Evolutionary conservation across 1,139 yeast species (phyloP), one percentile per base, ranked within the genome.

Genomic region (Yamadazyma diospyri): DNA sequence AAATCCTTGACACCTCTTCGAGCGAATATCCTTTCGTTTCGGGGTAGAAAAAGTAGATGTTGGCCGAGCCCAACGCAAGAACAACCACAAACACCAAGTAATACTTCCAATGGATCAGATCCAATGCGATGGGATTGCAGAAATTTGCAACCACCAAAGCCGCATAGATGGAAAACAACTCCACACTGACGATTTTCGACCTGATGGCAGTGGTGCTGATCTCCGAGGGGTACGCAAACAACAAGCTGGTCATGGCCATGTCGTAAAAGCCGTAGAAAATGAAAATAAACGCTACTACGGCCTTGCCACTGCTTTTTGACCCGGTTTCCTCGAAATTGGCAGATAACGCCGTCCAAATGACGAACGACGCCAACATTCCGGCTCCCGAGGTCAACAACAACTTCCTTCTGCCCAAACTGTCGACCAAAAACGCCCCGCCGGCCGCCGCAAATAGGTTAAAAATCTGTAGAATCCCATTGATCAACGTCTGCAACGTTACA

Each of bases 201-300:
- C 47, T 38, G 22, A 45, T 37, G 18, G 28, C 29, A 23, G 36
- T 40, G 1, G 47, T 43, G 44, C 65, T 69, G 14, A 68, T 63
- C 39, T 70, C 76, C 3, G 74, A 36, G 9, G 48, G 46, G 29
- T 45, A 59, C 36, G 69, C 64, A 23, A 64, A 57, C 18, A 72
- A 68, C 57, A 72, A 68, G 8, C 72, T 71, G 1, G 74, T 71
- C 28, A 74, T 68, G 7, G 71, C 59, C 19, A 55, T 43, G 13
- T 71, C 72, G 39, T 66, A 70, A 33, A 60, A 60, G 32, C 68
- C 46, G 8, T 72, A 65, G 69, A 72, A 69, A 23, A 70, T 57
- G 44, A 69, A 69, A 36, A 74, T 59, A 48, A 72, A 55, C 0
- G 68, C 76, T 30, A 68, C 59, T 4, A 78, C 78, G 1, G 73